Evolutionary conservation across 495 filamentous ascomycete genomes (phyloP).

Genomic region (Mytilinidion resinicola): DNA sequence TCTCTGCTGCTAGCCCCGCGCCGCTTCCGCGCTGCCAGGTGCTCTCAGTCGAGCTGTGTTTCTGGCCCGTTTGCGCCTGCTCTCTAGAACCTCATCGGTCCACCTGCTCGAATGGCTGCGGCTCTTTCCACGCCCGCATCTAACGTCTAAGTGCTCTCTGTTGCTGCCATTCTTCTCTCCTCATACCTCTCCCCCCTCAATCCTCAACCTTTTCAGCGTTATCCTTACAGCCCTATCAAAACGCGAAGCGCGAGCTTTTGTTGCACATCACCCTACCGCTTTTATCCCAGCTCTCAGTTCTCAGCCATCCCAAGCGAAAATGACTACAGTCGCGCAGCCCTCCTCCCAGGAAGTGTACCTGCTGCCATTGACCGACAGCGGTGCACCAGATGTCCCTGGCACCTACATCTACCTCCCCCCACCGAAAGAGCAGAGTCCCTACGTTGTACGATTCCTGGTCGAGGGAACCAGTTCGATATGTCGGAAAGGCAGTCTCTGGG

Average conservation of each 20-base stretch:
- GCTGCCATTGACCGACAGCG: constrained; percentile 83
- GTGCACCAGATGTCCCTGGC: constrained; percentile 81
- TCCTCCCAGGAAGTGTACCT: constrained; percentile 57
- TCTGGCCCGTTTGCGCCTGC: too few species aligned
- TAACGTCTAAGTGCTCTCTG: too few species aligned
- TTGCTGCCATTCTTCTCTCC: background rate
- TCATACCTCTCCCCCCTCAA: background rate
- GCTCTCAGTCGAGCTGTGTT: too few species aligned
- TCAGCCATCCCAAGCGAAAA: background rate
- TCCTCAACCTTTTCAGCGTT: background rate
- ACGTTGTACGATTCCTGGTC: constrained; percentile 83
- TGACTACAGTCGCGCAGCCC: background rate
- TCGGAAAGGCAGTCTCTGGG: constrained; percentile 87
- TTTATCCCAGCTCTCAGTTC: background rate
- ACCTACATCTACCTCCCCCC: constrained; percentile 88
- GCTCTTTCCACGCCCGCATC: too few species aligned
- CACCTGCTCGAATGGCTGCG: too few species aligned
- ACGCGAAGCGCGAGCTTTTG: background rate
- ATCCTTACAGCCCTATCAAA: background rate
- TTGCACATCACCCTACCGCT: background rate
- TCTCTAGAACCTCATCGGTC: too few species aligned
- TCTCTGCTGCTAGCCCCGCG: too few species aligned
- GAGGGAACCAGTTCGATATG: constrained; percentile 96
- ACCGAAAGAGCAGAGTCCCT: constrained; percentile 54
- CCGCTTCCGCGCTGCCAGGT: too few species aligned